These are phyloP conservation scores for Arthrobotrys sphaeroides DNA, from an alignment of 2,329 filamentous ascomycete genomes.

Conservation along the genomic window DNA sequence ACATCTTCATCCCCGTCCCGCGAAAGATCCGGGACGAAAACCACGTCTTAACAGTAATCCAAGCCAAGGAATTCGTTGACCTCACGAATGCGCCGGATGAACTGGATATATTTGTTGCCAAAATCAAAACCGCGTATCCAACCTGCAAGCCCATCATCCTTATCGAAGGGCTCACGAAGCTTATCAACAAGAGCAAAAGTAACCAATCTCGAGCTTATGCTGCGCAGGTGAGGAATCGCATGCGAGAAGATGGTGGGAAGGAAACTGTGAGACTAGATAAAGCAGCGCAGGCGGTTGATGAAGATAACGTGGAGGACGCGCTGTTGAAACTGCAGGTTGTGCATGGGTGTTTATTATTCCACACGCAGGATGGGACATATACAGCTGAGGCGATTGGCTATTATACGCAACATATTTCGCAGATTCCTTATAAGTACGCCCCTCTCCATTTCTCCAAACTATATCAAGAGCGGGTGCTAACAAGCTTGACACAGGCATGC, in stretches of 20 bases:
- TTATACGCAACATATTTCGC: constrained; percentile 82
- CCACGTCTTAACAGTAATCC: constrained; percentile 71
- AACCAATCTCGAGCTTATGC: constrained; percentile 74
- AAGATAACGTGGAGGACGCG: constrained; percentile 75
- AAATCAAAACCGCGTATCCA: constrained; percentile 68
- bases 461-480: background rate
- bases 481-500: constrained; percentile 7
- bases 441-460: background rate
- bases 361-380: constrained; percentile 70
- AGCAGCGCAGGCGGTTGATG: constrained; percentile 65
- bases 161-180: constrained; percentile 73
- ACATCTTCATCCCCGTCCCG: constrained; percentile 72
- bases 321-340: constrained; percentile 75
- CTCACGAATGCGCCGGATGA: constrained; percentile 65
- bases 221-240: constrained; percentile 69
- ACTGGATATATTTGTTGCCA: constrained; percentile 70
- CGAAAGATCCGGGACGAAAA: constrained; percentile 64
- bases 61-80: constrained; percentile 73
- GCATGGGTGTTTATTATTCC: constrained; percentile 74
- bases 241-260: constrained; percentile 57
- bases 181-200: constrained; percentile 75
- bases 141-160: constrained; percentile 72
- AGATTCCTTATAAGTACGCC: constrained; percentile 73
- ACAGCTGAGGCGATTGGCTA: constrained; percentile 76
- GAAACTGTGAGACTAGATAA: constrained; percentile 42